Evolutionary conservation across 2,329 filamentous ascomycete genomes (phyloP).

Genomic region (Colletotrichum liriopes): DNA sequence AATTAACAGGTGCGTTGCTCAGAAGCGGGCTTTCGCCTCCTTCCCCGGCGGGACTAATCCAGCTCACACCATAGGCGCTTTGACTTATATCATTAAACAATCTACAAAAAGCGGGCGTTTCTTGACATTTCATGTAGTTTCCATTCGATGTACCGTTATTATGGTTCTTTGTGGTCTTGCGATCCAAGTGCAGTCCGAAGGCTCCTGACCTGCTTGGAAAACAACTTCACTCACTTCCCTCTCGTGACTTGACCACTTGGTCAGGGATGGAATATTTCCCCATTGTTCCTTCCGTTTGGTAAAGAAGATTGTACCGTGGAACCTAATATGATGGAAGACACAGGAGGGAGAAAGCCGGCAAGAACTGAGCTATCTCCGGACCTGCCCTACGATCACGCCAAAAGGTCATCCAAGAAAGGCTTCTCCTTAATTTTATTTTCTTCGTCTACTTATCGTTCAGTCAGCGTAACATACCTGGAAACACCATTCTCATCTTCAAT

Average conservation of each 20-base stretch:
- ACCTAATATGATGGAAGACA: too few species aligned
- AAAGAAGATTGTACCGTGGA: not conserved
- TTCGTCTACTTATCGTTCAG: too few species aligned
- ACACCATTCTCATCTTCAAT: too few species aligned
- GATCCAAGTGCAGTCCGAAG: not conserved
- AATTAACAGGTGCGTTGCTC: not conserved
- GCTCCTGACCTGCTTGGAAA: not conserved
- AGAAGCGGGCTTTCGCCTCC: not conserved
- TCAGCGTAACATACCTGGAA: not conserved
- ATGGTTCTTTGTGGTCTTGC: not conserved
- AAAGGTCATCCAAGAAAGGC: not conserved
- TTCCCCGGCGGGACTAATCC: not conserved
- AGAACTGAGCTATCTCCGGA: not conserved
- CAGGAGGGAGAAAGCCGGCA: too few species aligned
- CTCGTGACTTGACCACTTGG: not conserved
- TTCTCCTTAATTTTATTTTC: not conserved
- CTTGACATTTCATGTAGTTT: not conserved
- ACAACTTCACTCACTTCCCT: not conserved
- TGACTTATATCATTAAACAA: too few species aligned
- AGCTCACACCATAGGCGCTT: not conserved
- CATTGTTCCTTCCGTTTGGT: too few species aligned
- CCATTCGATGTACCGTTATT: not conserved
- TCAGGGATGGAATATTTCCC: too few species aligned
- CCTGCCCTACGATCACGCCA: not conserved
- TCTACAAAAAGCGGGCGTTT: too few species aligned